Evolutionary conservation across 306 rosid genomes (phyloP).

Genomic region (Cercis canadensis): DNA sequence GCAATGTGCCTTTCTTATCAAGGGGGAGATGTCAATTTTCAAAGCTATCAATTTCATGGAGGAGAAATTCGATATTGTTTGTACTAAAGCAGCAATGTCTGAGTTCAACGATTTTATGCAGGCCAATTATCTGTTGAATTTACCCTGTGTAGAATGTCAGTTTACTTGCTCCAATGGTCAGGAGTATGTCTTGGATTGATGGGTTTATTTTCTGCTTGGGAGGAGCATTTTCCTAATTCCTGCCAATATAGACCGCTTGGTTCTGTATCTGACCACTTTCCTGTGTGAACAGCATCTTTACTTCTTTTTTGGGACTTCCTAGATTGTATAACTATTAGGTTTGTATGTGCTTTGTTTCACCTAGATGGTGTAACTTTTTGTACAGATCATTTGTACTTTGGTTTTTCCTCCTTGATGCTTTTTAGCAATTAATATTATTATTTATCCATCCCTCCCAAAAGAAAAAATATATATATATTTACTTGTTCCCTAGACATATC

Average conservation of each 20-base stretch:
- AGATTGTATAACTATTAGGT: conserved; percentile 25
- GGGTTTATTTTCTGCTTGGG: neutral
- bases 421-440: neutral
- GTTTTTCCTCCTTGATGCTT: neutral
- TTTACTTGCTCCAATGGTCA: neutral
- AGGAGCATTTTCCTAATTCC: neutral
- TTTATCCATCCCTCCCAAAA: neutral
- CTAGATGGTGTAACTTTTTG: neutral
- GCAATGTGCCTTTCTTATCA: neutral
- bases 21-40: neutral
- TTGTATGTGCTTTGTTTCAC: neutral
- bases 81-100: neutral
- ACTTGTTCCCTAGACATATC: too few species aligned
- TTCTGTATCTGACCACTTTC: neutral
- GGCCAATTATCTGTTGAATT: neutral
- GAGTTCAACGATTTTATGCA: neutral
- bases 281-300: conserved; percentile 2
- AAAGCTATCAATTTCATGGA: neutral
- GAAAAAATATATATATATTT: too few species aligned
- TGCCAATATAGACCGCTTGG: conserved; percentile 1
- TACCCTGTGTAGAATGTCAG: neutral
- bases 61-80: neutral
- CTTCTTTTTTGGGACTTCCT: neutral
- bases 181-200: neutral
- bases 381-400: too few species aligned